phyloP scores from a whole-genome alignment of 1,139 yeast species.

The Pneumocystis sp. region DNA sequence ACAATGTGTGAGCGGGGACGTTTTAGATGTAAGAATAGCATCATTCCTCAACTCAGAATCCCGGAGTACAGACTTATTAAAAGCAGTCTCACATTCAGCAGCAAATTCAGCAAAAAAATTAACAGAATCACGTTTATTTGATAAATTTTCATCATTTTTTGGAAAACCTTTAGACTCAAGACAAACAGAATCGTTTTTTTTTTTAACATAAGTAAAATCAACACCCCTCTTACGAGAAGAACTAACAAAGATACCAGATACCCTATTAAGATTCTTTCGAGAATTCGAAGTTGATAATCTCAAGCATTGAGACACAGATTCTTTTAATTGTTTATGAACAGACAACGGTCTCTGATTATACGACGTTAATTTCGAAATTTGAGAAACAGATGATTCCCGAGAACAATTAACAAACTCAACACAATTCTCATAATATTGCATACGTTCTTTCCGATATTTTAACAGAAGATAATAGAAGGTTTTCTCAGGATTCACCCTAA shows the following conservation, averaged over 20 bases:
- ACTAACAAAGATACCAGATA: background rate
- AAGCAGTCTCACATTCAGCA: conserved; percentile 8
- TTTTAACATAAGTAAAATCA: background rate
- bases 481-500: conserved; percentile 59
- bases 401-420: conserved; percentile 2
- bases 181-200: background rate
- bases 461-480: conserved; percentile 70
- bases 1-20: background rate
- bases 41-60: background rate
- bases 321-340: conserved; percentile 6
- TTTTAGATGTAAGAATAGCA: background rate
- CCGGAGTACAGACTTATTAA: conserved; percentile 2
- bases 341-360: conserved; percentile 7
- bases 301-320: conserved; percentile 3
- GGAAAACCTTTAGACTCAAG: background rate
- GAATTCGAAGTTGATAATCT: conserved; percentile 4
- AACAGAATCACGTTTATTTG: background rate
- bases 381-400: conserved; percentile 6
- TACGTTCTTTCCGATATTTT: conserved; percentile 72
- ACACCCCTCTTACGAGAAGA: background rate
- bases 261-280: background rate
- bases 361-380: background rate
- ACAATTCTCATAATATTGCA: conserved; percentile 16
- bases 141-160: background rate
- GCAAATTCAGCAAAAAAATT: conserved; percentile 8